Base-by-base conservation (phyloP, 768 basidiomycete species). In the Trametes punicea region DNA sequence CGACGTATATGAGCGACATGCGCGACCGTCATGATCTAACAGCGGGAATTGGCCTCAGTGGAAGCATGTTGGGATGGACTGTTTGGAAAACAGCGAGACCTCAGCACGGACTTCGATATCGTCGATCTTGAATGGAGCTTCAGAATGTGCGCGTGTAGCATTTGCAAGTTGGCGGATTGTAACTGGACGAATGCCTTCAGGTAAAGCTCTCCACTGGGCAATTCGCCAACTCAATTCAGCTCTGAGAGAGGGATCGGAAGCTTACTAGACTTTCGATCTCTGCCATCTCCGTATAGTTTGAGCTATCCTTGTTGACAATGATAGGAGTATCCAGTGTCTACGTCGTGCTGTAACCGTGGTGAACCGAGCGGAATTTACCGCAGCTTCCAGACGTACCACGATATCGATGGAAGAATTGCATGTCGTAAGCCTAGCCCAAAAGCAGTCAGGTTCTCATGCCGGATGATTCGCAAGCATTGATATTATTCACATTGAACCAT, bases 11-110 rank as follows among this genome's bases (percentile, higher is more conserved):
- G 58, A 36, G 65, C 55, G 10, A 73, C 65, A 59, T 74, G 71
- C 1, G 82, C 82, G 25, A 83, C 82, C 60, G 84, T 74, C 36
- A 73, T 70, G n/a, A 87, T 67, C 69, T 78, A 60, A n/a, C 11
- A 33, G 38, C 15, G 67, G 58, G 13, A 68, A 61, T 51, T 71
- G 73, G 42, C 20, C n/a, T 36, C 9, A 10, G 3, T 36, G 4
- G 34, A 36, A 10, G 3, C 34, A n/a, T n/a, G n/a, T n/a, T n/a
- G n/a, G n/a, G n/a, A n/a, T n/a, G n/a, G n/a, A n/a, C n/a, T n/a
- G n/a, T n/a, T n/a, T 10, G 34, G 13, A 36, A 36, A 10, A 36
- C 3, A 8, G 18, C 20, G 18, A 8, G 18, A 38, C 13, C 36
- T 31, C 15, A 25, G 25, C 64, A 21, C 69, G 62, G 25, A 76